Evolutionary conservation across 2,329 filamentous ascomycete species (phyloP), one percentile per base, ranked within the genome.

Genomic region (Curvularia hawaiiensis): DNA sequence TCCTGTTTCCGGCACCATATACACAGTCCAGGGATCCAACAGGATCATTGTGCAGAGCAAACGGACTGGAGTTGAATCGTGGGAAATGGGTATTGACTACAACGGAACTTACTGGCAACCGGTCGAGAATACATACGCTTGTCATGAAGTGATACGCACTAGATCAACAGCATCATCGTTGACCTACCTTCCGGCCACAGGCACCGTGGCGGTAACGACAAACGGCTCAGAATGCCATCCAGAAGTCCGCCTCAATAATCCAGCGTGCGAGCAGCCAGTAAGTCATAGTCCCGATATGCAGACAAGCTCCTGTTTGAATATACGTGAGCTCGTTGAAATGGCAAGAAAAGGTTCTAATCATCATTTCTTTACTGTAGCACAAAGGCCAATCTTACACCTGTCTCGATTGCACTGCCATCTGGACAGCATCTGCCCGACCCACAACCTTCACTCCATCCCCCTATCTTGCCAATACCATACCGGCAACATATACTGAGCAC

Each of bases 91-190:
- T 30, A 52, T 57, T 9, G 55, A 59, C 3, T 35, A 28, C 2
- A 45, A 50, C 12, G 35, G 58, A 7, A 22, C 50, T 24, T 44
- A 49, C 20, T 39, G 44, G 26, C 12, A 43, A n/a, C 28, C 39
- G 22, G 44, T 35, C n/a, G n/a, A 40, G 14, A 60, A 62, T 11
- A 26, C 58, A 38, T 65, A 72, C 22, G 54, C 64, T n/a, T 65
- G 62, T 31, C 56, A 67, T 47, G 63, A 66, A 33, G 46, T 71
- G 24, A 56, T 56, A 8, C 64, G 61, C 12, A 66, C 68, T 5
- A 70, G 66, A 0, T 75, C 72, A 1, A 57, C 62, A 2, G 61
- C 75, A 33, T 76, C 75, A 0, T 75, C 73, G 1, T 35, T 75
- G 1, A 63, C 61, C 38, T 70, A 72, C 31, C 52, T 74, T 12